Evolutionary conservation across 306 rosid species (phyloP), one percentile per base, ranked within the genome.

Genomic region (Trichosanthes cucumerina): DNA sequence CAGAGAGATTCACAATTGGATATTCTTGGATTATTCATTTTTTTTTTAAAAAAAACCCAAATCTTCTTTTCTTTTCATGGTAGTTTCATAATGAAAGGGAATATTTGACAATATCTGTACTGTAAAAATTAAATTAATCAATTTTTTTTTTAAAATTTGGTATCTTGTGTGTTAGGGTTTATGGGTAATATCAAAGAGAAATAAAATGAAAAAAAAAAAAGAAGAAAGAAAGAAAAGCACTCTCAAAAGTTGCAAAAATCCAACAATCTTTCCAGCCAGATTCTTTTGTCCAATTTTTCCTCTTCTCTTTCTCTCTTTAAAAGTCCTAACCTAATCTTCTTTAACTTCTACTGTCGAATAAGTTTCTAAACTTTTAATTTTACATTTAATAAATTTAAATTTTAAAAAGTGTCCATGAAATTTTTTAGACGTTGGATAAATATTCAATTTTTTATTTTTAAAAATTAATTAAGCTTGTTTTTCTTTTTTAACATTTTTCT

Each of bases 211-310:
- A 2, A 44, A 44, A 44, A 9, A 44, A 12, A 44, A 44, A 41
- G 6, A 2, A 44, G 10, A 44, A 9, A 44, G 13, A 44, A 44
- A 41, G 6, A 8, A 57, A 66, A 19, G 53, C 4, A 36, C 1
- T 65, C 76, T 71, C 56, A 46, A 71, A 71, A 71, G 58, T 71
- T 38, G 13, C 76, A 46, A 71, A 71, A 23, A 71, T 71, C 76
- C 39, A 71, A 41, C 19, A 9, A 23, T 71, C 76, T 71, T 71
- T 71, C 76, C 16, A 14, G 21, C 2, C n/a, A 71, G 76, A 71
- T 71, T 71, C 76, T 71, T 24, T 12, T 44, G 57, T 24, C 76
- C 57, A 23, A 39, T 10, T 13, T 57, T 4, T 57, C 33, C 7
- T 33, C 23, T 13, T 57, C 31, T 57, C 60, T 54, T 12, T 26